Base-by-base conservation (phyloP, 495 filamentous ascomycete genomes). In the Xanthoparmelia taractica region DNA sequence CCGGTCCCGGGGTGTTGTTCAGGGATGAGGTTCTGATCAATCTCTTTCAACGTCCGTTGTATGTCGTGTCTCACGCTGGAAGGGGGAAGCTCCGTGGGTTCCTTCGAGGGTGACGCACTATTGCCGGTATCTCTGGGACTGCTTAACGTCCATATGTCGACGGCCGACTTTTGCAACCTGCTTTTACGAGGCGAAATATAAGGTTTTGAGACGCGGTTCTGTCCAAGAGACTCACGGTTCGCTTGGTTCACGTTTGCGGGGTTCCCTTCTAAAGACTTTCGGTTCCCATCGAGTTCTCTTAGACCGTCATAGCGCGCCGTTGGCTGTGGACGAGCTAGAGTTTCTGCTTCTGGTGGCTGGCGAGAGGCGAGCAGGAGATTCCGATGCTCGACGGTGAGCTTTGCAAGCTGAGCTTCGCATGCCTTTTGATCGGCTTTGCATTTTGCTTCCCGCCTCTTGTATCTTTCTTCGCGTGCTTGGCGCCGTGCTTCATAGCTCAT, bases 401-500 rank as follows among this genome's bases (percentile, higher is more conserved):
- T 56, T 11, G 60, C 50, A 38, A 81, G 64, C 4, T 73, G 72
- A 27, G 76, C 74, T 38, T 77, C 74, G 63, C 76, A 81, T 57
- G 77, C 75, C 59, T 80, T 75, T 20, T 78, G 77, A 47, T 75
- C 76, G 23, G 72, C 71, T 60, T 81, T 80, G 34, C 78, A 63
- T 61, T 76, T 82, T 27, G 73, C 68, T 55, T 80, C 78, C 59
- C 77, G 74, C 58, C 79, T 72, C 65, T 81, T 80, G 38, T 80
- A 69, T 43, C 74, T 78, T n/a, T 74, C 73, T 65, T 82, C 79
- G 58, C 77, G 77, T 52, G 82, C 80, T 60, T 81, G 78, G 55
- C 79, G 75, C 36, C 78, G 77, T 31, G 76, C 76, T 52, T 82
- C 79, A 57, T 80, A 80, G 59, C 75, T 75, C 33, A 73, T 77